phyloP scores from a whole-genome alignment of 1,284 basidiomycete genomes.

The Pseudozyma tsukubaensis region DNA sequence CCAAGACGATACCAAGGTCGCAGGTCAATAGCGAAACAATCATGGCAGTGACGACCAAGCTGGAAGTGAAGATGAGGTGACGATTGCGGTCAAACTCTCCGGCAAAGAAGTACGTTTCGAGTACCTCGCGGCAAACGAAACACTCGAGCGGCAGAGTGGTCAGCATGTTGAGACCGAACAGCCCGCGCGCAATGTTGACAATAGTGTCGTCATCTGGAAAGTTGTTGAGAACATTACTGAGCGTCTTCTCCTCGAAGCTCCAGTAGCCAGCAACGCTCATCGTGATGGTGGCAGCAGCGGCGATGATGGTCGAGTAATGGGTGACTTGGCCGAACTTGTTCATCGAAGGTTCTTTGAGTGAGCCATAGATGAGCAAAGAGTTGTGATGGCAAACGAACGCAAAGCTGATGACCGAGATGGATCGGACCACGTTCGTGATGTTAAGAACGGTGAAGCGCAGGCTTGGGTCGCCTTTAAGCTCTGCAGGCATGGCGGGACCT shows the following conservation, averaged over 20 bases:
- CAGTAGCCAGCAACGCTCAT: conserved; percentile 91
- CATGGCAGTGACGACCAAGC: conserved; percentile 84
- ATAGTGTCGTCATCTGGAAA: conserved; percentile 65
- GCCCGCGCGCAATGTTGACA: conserved; percentile 85
- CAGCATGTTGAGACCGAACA: conserved; percentile 98
- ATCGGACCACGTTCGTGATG: conserved; percentile 71
- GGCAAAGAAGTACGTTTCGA: conserved; percentile 62
- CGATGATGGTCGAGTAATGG: conserved; percentile 72
- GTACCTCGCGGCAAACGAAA: conserved; percentile 89
- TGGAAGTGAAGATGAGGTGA: conserved; percentile 90
- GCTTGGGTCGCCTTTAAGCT: conserved; percentile 77
- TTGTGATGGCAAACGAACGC: conserved; percentile 69
- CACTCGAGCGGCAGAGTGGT: conserved; percentile 92
- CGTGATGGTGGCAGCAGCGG: conserved; percentile 59
- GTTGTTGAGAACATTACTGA: conserved; percentile 70
- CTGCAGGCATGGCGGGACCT: conserved; percentile 81
- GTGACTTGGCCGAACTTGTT: conserved; percentile 94
- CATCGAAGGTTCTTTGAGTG: conserved; percentile 88
- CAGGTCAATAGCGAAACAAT: conserved; percentile 90
- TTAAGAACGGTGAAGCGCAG: conserved; percentile 84
- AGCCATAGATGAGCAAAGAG: conserved; percentile 81
- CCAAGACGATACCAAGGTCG: conserved; percentile 95
- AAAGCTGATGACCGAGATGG: conserved; percentile 67
- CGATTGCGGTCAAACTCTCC: conserved; percentile 70
- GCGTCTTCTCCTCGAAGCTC: conserved; percentile 92